Evolutionary conservation across 73 alveolate genomes (phyloP).

Genomic region (Paramecium pentaurelia): DNA sequence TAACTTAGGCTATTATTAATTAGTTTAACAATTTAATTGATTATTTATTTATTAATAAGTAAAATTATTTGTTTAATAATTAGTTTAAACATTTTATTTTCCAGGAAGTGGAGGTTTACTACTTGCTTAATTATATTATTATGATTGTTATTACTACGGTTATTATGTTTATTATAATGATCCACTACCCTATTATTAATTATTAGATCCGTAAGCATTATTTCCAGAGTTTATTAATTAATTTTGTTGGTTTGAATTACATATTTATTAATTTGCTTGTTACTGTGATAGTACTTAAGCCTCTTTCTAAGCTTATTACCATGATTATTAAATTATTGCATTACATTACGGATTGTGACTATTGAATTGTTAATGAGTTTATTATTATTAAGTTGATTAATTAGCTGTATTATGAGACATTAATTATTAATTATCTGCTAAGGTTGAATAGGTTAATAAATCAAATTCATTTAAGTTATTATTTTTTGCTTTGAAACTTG

Average conservation of each 20-base stretch:
- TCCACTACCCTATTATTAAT: neutral
- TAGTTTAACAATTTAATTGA: neutral
- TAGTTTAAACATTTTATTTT: neutral
- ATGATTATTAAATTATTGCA: neutral
- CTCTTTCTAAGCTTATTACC: neutral
- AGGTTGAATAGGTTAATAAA: neutral
- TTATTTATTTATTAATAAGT: neutral
- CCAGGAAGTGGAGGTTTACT: conserved; percentile 6
- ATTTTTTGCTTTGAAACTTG: neutral
- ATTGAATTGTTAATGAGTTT: neutral
- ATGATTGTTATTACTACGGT: neutral
- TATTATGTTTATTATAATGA: neutral
- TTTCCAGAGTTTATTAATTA: neutral
- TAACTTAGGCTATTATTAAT: neutral
- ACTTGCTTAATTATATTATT: neutral
- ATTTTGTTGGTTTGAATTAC: neutral
- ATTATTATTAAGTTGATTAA: neutral
- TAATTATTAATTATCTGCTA: neutral
- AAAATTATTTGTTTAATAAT: neutral
- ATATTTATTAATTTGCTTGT: neutral
- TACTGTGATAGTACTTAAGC: neutral
- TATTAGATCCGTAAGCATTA: neutral
- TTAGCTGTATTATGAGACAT: neutral
- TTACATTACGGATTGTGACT: neutral
- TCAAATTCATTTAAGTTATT: neutral